Percentiles rank a stretch among this genome's conserved stretches.
Evolutionary conservation across 371 early-diverging fungal species (phyloP).

Genomic region (Batkoa obscura): DNA sequence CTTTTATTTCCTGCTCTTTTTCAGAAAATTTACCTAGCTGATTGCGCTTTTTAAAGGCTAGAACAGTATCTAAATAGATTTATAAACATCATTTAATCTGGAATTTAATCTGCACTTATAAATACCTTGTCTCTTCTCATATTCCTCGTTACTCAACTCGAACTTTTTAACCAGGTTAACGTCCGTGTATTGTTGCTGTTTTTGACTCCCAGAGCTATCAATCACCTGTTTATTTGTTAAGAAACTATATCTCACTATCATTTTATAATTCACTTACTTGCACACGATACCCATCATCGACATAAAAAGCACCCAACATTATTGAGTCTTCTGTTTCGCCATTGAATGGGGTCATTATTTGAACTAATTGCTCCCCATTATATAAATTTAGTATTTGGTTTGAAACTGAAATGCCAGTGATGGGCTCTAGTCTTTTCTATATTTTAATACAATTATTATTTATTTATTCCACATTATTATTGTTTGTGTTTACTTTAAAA

Average conservation of each 20-base stretch:
- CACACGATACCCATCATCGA: conserved; percentile 35
- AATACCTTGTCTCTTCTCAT: conserved; percentile 43
- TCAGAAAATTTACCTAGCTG: conserved; percentile 66
- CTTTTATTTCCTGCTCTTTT: conserved; percentile 16
- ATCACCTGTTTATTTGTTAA: not conserved
- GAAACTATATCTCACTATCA: not conserved
- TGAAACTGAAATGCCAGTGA: conserved; percentile 66
- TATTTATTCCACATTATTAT: not conserved
- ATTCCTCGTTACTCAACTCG: conserved; percentile 73
- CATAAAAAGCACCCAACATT: conserved; percentile 75
- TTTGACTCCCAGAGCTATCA: conserved; percentile 41
- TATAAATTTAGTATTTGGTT: conserved; percentile 46
- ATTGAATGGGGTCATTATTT: conserved; percentile 13
- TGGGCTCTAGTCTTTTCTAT: conserved; percentile 67
- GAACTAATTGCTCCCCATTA: conserved; percentile 32
- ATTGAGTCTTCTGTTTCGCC: conserved; percentile 34
- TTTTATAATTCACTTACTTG: not conserved
- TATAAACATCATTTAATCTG: not conserved
- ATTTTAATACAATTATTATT: not conserved
- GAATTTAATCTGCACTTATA: not conserved
- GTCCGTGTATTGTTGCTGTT: conserved; percentile 61
- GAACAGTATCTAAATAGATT: conserved; percentile 44
- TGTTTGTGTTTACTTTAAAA: not conserved
- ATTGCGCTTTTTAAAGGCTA: conserved; percentile 74
- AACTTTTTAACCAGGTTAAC: conserved; percentile 77